Percentiles rank a stretch among this genome's conserved stretches.
Conservation (phyloP, 2,329 filamentous ascomycete genomes). For the Ophiostoma novo-ulmi region DNA sequence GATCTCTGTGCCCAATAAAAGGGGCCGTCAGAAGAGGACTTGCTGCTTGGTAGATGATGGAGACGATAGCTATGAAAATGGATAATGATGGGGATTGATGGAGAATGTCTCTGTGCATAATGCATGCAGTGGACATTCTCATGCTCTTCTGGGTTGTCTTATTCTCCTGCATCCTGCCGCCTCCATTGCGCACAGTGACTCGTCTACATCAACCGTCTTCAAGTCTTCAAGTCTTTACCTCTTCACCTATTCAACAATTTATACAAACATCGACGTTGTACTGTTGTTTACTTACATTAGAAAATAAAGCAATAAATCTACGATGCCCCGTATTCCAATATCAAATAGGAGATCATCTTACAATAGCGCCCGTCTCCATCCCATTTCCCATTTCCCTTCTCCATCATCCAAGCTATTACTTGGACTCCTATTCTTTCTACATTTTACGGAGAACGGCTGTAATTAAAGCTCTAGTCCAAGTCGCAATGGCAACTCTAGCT, state of each 20-base stretch:
- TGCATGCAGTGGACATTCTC: not conserved
- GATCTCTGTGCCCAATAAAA: conserved; percentile 10
- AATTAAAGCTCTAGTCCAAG: not conserved
- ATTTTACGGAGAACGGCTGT: not conserved
- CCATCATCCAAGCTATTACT: not conserved
- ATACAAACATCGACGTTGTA: too few species aligned
- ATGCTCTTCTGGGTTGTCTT: too few species aligned
- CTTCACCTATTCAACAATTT: too few species aligned
- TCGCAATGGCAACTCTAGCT: not conserved
- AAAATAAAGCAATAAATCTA: not conserved
- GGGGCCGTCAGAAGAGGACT: not conserved
- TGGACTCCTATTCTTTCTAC: not conserved
- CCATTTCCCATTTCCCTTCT: not conserved
- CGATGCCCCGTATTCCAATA: conserved; percentile 10
- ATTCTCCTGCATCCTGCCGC: too few species aligned
- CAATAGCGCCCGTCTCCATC: conserved; percentile 10
- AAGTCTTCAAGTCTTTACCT: too few species aligned
- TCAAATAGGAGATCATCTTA: conserved; percentile 9
- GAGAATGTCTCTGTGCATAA: not conserved
- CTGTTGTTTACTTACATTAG: too few species aligned
- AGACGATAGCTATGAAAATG: not conserved
- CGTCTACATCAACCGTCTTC: too few species aligned
- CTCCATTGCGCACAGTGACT: too few species aligned
- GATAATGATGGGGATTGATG: not conserved
- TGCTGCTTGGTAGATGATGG: not conserved